Conservation (phyloP, 2,329 filamentous ascomycete genomes). For the Aspergillus sp. region DNA sequence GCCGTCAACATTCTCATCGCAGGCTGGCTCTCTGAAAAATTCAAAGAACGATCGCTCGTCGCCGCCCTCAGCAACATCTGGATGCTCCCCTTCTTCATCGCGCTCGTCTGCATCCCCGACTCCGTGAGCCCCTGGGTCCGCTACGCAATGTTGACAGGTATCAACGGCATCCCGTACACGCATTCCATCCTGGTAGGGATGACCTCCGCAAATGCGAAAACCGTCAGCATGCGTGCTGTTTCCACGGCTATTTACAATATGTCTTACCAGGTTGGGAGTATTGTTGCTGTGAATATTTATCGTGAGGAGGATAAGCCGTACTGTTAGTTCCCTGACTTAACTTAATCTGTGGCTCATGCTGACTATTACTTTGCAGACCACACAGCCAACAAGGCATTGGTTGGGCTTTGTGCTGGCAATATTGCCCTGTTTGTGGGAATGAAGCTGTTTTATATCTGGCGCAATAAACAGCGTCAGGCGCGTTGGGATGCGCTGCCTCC, state of each 20-base stretch:
- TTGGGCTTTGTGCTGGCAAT: background rate
- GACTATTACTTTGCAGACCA: background rate
- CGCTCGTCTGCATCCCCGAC: background rate
- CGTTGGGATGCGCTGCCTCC: background rate
- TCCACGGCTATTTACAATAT: conserved; percentile 4
- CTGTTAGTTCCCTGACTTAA: background rate
- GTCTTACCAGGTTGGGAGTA: conserved; percentile 7
- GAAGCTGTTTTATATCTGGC: conserved; percentile 6
- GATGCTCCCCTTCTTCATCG: conserved; percentile 10
- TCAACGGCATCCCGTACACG: conserved; percentile 6
- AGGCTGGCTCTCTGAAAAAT: conserved; percentile 4
- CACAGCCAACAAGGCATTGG: background rate
- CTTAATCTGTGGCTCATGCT: accelerated
- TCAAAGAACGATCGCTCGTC: conserved; percentile 4
- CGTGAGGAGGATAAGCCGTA: conserved; percentile 7
- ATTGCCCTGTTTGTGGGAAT: background rate
- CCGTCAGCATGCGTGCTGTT: conserved; percentile 4
- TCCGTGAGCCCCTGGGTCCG: conserved; percentile 1
- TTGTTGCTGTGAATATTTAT: conserved; percentile 1
- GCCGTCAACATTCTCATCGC: background rate
- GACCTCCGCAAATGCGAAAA: conserved; percentile 2
- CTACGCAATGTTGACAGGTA: conserved; percentile 1
- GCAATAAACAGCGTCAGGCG: background rate
- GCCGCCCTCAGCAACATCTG: conserved; percentile 8
- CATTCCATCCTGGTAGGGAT: conserved; percentile 2